phyloP scores from a whole-genome alignment of 495 filamentous ascomycete species.

The Lepraria neglecta region DNA sequence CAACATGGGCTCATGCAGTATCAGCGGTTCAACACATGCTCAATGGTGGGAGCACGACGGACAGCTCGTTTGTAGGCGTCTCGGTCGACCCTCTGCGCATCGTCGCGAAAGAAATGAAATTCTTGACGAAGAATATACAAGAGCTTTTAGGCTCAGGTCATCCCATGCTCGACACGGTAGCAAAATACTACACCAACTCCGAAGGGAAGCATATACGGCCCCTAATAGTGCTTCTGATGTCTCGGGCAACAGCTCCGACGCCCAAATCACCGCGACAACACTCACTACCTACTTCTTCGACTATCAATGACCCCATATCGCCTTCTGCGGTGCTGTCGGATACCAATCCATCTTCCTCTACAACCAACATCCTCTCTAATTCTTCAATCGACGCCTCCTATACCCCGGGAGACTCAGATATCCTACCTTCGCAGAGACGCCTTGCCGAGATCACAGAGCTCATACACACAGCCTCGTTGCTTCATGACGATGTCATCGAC shows the following conservation, averaged over 20 bases:
- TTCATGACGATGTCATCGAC: constrained; percentile 98
- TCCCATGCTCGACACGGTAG: constrained; percentile 85
- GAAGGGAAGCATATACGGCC: constrained; percentile 97
- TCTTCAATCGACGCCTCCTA: constrained; percentile 46
- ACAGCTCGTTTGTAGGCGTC: constrained; percentile 46
- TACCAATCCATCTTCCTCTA: constrained; percentile 63
- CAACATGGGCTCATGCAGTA: constrained; percentile 61
- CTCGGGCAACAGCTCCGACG: constrained; percentile 74
- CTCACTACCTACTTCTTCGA: constrained; percentile 18
- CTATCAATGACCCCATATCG: constrained; percentile 72
- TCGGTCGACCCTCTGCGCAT: constrained; percentile 70
- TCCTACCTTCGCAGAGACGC: constrained; percentile 85
- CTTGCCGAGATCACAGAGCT: constrained; percentile 95
- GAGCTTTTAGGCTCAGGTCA: constrained; percentile 86
- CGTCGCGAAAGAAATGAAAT: constrained; percentile 93
- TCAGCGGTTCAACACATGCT: constrained; percentile 74
- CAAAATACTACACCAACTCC: constrained; percentile 96
- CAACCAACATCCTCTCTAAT: constrained; percentile 41
- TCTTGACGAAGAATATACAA: constrained; percentile 80
- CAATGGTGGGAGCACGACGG: constrained; percentile 55
- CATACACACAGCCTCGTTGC: constrained; percentile 91
- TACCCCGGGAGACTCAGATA: constrained; percentile 55
- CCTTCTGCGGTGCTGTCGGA: constrained; percentile 69
- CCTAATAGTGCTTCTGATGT: constrained; percentile 91
- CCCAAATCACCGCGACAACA: constrained; percentile 50